A percentile compares a stretch with the other conserved stretches of the same genome.
These are phyloP conservation scores for Seminavis robusta DNA, from an alignment of 108 stramenopile species.

Conservation along the genomic window DNA sequence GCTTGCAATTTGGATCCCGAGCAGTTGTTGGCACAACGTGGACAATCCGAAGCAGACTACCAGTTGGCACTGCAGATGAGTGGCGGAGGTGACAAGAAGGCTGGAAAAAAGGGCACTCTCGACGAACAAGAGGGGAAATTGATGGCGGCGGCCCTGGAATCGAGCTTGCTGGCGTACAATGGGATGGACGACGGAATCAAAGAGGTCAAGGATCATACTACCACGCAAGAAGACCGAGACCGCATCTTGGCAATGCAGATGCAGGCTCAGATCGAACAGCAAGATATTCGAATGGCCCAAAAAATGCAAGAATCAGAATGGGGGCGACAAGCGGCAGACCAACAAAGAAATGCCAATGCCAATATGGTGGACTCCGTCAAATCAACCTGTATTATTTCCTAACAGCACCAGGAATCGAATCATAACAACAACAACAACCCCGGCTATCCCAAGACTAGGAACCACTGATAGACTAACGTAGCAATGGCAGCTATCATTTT, in stretches of 20 bases:
- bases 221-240: conserved; percentile 23
- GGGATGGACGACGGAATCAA: too few relatives aligned
- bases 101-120: conserved; percentile 1
- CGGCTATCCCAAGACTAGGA: not conserved
- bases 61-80: conserved; percentile 66
- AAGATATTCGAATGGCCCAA: not conserved
- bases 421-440: not conserved
- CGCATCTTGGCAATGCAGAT: conserved; percentile 17
- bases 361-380: not conserved
- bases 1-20: conserved; percentile 44
- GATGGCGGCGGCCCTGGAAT: conserved; percentile 63
- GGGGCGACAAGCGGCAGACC: not conserved
- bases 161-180: conserved; percentile 45
- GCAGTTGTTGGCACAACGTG: conserved; percentile 44
- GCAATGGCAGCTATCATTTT: not conserved
- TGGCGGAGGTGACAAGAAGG: conserved; percentile 4
- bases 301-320: conserved; percentile 3
- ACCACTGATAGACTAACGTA: not conserved
- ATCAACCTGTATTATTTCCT: not conserved
- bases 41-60: conserved; percentile 63
- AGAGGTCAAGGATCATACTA: too few relatives aligned
- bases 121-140: conserved; percentile 47
- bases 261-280: conserved; percentile 14
- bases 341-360: not conserved
- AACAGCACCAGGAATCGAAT: not conserved